Base-by-base conservation (phyloP, 2,329 filamentous ascomycete genomes). In the Xylaria sp. region DNA sequence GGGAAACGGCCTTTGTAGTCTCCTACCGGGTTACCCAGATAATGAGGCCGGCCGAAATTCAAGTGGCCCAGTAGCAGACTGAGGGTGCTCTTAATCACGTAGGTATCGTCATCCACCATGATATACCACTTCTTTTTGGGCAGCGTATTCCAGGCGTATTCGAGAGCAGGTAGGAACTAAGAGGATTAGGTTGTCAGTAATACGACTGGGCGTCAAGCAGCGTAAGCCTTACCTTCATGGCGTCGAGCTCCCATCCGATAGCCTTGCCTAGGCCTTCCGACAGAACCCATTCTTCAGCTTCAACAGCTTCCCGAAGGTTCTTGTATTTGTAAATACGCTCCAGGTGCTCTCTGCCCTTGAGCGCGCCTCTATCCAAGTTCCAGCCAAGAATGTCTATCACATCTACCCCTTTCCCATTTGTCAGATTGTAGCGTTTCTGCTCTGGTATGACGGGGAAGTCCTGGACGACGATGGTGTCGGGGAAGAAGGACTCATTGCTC, bases 91-190 rank as follows among this genome's bases (percentile, higher is more conserved):
- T 78, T 78, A 44, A 85, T 76, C 44, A 86, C 70, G 68, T 81
- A 86, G 0, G 83, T 86, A 69, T 87, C 84, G 71, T 86, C 84
- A 71, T 86, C 84, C 13, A 84, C 72, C 64, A 86, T 80, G 63
- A 86, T 71, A 68, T 85, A 86, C 84, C 84, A 86, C 69, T 84
- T 84, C 74, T 85, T 86, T 62, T 76, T 71, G 0, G 83, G 84
- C 69, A 85, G 75, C 15, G 73, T 76, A 38, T 76, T 72, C 74
- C 81, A 84, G 19, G 81, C 76, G 62, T 83, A 78, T 65, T 85
- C 81, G 66, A 87, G 79, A 43, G 82, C 81, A 40, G 82, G 79
- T 53, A 86, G 79, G 68, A 85, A 85, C 83, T 85, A 61, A 1
- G 60, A 40, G 2, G 60, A 40, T 4, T 11, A 33, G 3, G 3